Base-by-base conservation (phyloP, 2,329 filamentous ascomycete genomes). In the Trichoderma polysporum region DNA sequence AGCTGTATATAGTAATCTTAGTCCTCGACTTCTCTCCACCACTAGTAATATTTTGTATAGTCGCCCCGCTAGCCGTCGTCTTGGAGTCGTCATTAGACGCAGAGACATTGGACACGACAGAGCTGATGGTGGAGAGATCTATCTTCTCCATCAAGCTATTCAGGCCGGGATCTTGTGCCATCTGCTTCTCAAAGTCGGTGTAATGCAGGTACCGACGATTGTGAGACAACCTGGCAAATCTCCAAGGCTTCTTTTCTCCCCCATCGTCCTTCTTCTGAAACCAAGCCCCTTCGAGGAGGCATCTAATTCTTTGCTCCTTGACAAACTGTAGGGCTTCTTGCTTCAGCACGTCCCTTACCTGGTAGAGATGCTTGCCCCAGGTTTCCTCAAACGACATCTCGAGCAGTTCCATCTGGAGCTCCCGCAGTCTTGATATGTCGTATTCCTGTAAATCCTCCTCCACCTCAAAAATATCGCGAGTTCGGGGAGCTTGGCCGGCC, bases 251-350 rank as follows among this genome's bases (percentile, higher is more conserved):
- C 3, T 84, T 83, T 37, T 83, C 80, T 57, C 86, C 75, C 19
- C 37, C 22, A 45, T 58, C 49, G 10, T 76, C 72, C 61, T 74
- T 76, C 58, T 74, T 73, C 54, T 81, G 77, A 80, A 98, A 99
- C 95, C 95, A 99, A 10, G 91, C 89, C 7, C 95, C 95, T 71
- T 92, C 86, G 4, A 98, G 85, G 45, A 99, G 82, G 75, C 94
- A 97, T 63, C 95, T 87, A 69, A 98, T 91, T 41, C 95, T 89
- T 78, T 99, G 95, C 80, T 99, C 95, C 79, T 97, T 97, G 79
- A 98, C 92, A 75, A 99, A 99, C 74, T 97, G 92, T 63, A 97
- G 81, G 12, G 94, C 93, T 78, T 99, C 95, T 73, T 94, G 89
- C 72, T 92, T 91, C 52, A 98, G 84, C 77, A 97, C 93, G 64